phyloP scores from a whole-genome alignment of 257 asterid species.

The Scutellaria minor region DNA sequence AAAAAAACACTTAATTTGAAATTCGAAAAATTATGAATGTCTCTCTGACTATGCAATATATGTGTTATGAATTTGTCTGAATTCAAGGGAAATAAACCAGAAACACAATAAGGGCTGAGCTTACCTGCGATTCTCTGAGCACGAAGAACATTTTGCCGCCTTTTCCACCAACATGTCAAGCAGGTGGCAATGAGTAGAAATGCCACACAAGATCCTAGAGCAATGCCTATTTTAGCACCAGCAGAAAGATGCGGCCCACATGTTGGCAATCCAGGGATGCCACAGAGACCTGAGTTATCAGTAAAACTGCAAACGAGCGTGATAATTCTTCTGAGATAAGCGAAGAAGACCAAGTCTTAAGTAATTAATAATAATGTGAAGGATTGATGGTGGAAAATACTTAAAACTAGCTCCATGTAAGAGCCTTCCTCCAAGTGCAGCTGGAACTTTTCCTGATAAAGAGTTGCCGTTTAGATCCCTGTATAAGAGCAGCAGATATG shows the following conservation, averaged over 20 bases:
- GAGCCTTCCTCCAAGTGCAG: conserved; percentile 90
- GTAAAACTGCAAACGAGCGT: conserved; percentile 73
- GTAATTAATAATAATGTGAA: not conserved
- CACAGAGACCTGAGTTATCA: conserved; percentile 92
- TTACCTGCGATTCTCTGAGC: conserved; percentile 88
- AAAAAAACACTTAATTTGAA: not conserved
- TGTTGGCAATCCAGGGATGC: conserved; percentile 82
- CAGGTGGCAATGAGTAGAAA: conserved; percentile 67
- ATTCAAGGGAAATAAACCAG: conserved; percentile 13
- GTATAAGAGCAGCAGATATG: conserved; percentile 34
- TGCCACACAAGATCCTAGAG: conserved; percentile 56
- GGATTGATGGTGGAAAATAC: conserved; percentile 32
- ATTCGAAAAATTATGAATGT: not conserved
- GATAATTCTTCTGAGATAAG: conserved; percentile 32
- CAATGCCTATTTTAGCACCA: conserved; percentile 82
- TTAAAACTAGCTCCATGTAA: conserved; percentile 87
- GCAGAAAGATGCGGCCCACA: conserved; percentile 83
- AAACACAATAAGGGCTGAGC: not conserved
- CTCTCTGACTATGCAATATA: not conserved
- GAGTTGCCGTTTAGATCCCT: conserved; percentile 95
- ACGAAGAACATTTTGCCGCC: conserved; percentile 89
- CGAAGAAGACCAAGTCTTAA: not conserved
- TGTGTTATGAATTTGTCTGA: not conserved
- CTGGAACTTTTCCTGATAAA: conserved; percentile 84
- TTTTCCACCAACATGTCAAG: conserved; percentile 91